These are phyloP conservation scores for Bothriochloa decipiens DNA, from an alignment of 176 grass and related monocot species.

Conservation along the genomic window DNA sequence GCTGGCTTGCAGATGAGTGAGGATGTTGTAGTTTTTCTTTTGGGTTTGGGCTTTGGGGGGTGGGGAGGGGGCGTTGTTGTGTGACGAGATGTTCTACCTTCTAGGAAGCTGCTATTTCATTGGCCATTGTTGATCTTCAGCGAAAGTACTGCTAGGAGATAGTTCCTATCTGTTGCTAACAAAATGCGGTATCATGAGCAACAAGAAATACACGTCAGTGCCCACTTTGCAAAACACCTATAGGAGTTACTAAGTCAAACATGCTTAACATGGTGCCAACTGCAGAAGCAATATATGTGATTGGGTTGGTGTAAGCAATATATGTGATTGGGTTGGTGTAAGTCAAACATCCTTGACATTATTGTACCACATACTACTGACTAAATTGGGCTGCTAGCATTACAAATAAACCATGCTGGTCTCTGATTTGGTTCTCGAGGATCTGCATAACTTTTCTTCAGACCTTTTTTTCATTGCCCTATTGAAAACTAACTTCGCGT, in stretches of 20 bases:
- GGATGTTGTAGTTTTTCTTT: neutral
- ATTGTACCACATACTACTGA: neutral
- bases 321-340: too few relatives aligned
- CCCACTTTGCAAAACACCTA: neutral
- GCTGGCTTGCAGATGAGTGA: neutral
- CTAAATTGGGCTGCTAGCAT: neutral
- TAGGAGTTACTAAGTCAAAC: neutral
- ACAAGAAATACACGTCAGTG: neutral
- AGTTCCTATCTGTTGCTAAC: neutral
- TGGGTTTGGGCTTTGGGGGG: too few relatives aligned
- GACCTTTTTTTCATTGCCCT: too few relatives aligned
- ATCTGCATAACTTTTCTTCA: too few relatives aligned
- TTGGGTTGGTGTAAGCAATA: neutral
- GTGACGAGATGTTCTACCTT: neutral
- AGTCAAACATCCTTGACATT: neutral
- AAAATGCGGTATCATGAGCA: neutral
- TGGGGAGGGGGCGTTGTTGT: too few relatives aligned
- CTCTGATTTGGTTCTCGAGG: neutral
- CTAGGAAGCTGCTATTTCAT: neutral
- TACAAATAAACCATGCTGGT: neutral
- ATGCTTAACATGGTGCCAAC: neutral
- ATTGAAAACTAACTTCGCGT: too few relatives aligned
- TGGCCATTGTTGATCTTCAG: neutral
- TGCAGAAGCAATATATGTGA: neutral
- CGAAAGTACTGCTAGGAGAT: neutral